A percentile compares a stretch with the other conserved stretches of the same genome.
These are phyloP conservation scores for Psilocybe cyanescens DNA, from an alignment of 768 basidiomycete species.

Conservation along the genomic window DNA sequence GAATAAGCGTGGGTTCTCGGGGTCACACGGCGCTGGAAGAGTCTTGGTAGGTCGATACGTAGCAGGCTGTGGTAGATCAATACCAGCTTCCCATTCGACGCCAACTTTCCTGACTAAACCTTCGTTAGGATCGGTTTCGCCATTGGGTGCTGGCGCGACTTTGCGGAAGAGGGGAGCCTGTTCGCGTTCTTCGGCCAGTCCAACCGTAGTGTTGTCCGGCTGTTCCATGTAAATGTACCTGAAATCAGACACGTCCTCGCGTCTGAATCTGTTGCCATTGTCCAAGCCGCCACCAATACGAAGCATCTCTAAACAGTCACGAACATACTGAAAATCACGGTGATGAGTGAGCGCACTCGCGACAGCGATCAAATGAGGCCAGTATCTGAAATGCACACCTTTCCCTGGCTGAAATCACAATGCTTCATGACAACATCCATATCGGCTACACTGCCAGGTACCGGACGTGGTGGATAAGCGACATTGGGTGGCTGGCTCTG, in stretches of 20 bases:
- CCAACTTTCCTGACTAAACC: slow-evolving; percentile 63
- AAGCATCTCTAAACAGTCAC: slow-evolving; percentile 91
- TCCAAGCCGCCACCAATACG: slow-evolving; percentile 86
- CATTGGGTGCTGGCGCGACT: slow-evolving; percentile 15
- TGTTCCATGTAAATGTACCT: slow-evolving; percentile 80
- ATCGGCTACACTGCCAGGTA: slow-evolving; percentile 82
- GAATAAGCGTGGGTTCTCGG: slow-evolving; percentile 80
- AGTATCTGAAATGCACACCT: slow-evolving; percentile 44
- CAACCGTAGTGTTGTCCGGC: slow-evolving; percentile 33
- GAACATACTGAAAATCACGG: slow-evolving; percentile 69
- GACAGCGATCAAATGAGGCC: not conserved
- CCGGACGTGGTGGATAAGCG: slow-evolving; percentile 85
- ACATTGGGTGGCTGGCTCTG: slow-evolving; percentile 59
- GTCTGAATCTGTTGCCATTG: slow-evolving; percentile 69
- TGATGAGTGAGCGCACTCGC: slow-evolving; percentile 1
- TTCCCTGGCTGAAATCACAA: slow-evolving; percentile 79
- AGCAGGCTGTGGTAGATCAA: slow-evolving; percentile 51
- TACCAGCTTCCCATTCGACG: slow-evolving; percentile 57
- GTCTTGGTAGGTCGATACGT: slow-evolving; percentile 46
- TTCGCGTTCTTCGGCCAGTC: slow-evolving; percentile 13
- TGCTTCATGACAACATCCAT: slow-evolving; percentile 85
- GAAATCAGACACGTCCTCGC: slow-evolving; percentile 77
- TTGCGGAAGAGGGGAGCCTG: slow-evolving; percentile 24
- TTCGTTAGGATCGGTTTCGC: slow-evolving; percentile 48
- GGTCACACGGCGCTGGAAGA: slow-evolving; percentile 61